A percentile compares a stretch with the other conserved stretches of the same genome.
Evolutionary conservation across 2,329 filamentous ascomycete genomes (phyloP).

Genomic region (Trichoderma atroviride): DNA sequence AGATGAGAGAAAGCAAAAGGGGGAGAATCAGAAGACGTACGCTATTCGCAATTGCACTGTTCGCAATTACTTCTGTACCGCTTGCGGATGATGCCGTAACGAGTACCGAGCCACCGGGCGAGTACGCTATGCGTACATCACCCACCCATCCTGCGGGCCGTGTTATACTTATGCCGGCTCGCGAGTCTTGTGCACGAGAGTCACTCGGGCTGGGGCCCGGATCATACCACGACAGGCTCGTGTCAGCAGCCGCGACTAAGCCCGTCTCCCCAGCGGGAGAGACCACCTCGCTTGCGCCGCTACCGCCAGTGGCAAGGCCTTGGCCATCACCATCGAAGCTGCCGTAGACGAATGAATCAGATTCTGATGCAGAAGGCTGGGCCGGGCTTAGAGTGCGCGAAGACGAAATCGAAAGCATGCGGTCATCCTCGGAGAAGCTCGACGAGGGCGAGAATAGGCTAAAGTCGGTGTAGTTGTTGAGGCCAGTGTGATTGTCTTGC

Average conservation of each 20-base stretch:
- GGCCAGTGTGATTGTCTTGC: constrained; percentile 23
- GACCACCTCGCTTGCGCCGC: not conserved
- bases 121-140: constrained; percentile 2
- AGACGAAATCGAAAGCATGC: constrained; percentile 38
- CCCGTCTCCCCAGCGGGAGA: constrained; percentile 3
- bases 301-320: constrained; percentile 11
- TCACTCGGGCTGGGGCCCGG: not conserved
- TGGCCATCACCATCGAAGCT: constrained; percentile 2
- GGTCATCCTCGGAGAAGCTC: constrained; percentile 54
- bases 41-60: constrained; percentile 29
- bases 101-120: not conserved
- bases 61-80: constrained; percentile 8
- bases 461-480: constrained; percentile 55
- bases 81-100: not conserved
- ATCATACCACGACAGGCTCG: constrained; percentile 16
- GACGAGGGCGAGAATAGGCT: constrained; percentile 57
- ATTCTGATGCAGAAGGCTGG: constrained; percentile 6
- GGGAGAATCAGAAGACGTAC: constrained; percentile 27
- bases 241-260: not conserved
- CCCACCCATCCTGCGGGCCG: not conserved
- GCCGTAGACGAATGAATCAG: not conserved
- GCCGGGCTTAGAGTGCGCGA: constrained; percentile 21
- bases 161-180: not conserved
- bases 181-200: not conserved
- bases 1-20: not conserved